These are phyloP conservation scores for Candida anutae DNA, from an alignment of 1,139 yeast genomes.

Conservation along the genomic window DNA sequence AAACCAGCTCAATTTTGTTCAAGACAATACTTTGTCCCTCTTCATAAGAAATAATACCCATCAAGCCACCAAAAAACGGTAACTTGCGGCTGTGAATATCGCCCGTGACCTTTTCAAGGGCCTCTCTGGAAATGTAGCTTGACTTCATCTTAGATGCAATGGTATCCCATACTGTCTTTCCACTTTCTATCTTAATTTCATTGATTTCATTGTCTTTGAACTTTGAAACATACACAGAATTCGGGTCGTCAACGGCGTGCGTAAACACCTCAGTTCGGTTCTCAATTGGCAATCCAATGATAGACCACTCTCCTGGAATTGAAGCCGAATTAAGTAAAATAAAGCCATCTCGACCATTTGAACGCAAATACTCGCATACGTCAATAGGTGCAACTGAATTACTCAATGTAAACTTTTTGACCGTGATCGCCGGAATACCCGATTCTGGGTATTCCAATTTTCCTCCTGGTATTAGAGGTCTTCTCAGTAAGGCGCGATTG, in stretches of 20 bases:
- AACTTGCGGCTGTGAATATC: conserved; percentile 17
- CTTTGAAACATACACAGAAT: conserved; percentile 12
- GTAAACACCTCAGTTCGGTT: conserved; percentile 51
- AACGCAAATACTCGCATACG: conserved; percentile 40
- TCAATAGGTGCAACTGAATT: conserved; percentile 24
- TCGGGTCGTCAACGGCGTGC: conserved; percentile 46
- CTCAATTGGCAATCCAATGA: conserved; percentile 62
- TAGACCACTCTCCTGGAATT: conserved; percentile 79
- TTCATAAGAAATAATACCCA: conserved; percentile 85
- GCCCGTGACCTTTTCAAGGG: conserved; percentile 4
- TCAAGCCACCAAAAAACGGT: conserved; percentile 84
- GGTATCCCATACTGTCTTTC: conserved; percentile 37
- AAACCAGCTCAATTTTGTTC: conserved; percentile 24
- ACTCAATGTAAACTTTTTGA: conserved; percentile 11
- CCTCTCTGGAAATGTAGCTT: conserved; percentile 11
- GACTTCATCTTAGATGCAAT: conserved; percentile 43
- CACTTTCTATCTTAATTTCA: conserved; percentile 5
- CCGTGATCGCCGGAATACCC: conserved; percentile 5
- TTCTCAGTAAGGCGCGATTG: conserved; percentile 12
- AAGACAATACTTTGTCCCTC: conserved; percentile 50
- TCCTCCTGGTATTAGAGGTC: conserved; percentile 9
- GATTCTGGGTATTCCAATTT: conserved; percentile 2
- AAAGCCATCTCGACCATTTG: conserved; percentile 27
- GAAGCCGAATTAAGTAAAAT: conserved; percentile 68
- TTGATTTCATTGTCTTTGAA: conserved; percentile 8